Conservation (phyloP, 345 rosid genomes). For the Streptanthus diversifolius region DNA sequence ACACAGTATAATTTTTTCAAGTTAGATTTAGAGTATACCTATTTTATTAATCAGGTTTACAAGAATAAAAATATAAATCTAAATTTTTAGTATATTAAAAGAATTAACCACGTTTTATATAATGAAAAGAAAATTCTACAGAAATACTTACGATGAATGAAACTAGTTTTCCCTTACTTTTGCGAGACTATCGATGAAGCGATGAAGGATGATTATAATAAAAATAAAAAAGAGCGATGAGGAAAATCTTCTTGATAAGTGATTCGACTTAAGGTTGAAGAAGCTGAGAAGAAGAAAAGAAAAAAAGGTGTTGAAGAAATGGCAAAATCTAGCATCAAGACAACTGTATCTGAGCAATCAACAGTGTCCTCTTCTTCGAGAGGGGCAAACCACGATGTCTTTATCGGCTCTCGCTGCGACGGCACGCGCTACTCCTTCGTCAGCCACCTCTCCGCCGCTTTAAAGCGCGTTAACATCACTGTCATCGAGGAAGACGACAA, state of each 20-base stretch:
- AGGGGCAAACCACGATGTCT: not conserved
- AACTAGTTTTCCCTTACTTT: no score
- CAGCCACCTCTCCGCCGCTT: conserved; percentile 18
- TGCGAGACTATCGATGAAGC: no score
- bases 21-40: no score
- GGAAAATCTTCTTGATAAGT: not conserved
- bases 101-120: no score
- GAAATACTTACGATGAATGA: not conserved
- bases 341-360: not conserved
- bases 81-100: no score
- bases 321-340: not conserved
- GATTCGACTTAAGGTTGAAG: not conserved
- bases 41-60: no score
- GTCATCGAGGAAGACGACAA: conserved; percentile 1
- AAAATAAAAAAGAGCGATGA: not conserved
- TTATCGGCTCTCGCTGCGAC: conserved; percentile 1
- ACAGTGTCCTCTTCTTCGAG: not conserved
- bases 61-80: no score
- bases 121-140: no score
- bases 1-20: no score
- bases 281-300: not conserved
- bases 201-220: no score
- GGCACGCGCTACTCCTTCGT: conserved; percentile 9
- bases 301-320: not conserved
- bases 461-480: not conserved